Evolutionary conservation across 164 flowering plant genomes (phyloP), one percentile per base, ranked within the genome.

Genomic region (Berberis thunbergii): DNA sequence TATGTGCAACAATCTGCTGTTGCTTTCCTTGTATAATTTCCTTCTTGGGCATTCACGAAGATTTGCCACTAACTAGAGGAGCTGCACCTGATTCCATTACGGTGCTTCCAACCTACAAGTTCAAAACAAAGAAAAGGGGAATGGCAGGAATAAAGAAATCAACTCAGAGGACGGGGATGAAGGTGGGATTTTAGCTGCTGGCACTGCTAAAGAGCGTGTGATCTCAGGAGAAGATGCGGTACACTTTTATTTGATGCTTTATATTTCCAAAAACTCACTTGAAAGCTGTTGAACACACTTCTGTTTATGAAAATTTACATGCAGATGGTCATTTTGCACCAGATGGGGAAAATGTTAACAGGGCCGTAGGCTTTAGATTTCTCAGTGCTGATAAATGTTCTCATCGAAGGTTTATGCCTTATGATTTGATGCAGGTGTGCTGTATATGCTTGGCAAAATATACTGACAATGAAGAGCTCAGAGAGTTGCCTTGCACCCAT

Each of bases 141-240:
- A 63, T 60, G 64, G 74, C 10, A 72, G 73, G 45, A 72, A 70
- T 55, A 69, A 65, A 72, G 93, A 81, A 54, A 65, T 45, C 39
- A 80, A 63, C 64, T 53, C 73, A 6, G 74, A 71, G 38, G 76
- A 64, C 46, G 76, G 45, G 4, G 78, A 76, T 41, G 90, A 82
- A 8, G 69, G 70, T 67, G 98, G 98, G 54, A 59, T 85, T 56
- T 67, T 94, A 49, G 98, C 88, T 57, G 84, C 84, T 13, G 98
- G 98, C 64, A 91, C 98, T 4, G 95, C 86, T 43, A 83, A 77
- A 72, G 97, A 94, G 74, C 94, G 95, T 52, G 66, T 59, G 1
- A 78, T 94, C 57, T 83, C 95, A 50, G 93, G 82, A 43, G 97
- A 94, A 77, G 98, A 94, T 84, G 93, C 97, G 2, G 98, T 94